Conservation (phyloP, 768 basidiomycete species). For the Dentipellis sp. region DNA sequence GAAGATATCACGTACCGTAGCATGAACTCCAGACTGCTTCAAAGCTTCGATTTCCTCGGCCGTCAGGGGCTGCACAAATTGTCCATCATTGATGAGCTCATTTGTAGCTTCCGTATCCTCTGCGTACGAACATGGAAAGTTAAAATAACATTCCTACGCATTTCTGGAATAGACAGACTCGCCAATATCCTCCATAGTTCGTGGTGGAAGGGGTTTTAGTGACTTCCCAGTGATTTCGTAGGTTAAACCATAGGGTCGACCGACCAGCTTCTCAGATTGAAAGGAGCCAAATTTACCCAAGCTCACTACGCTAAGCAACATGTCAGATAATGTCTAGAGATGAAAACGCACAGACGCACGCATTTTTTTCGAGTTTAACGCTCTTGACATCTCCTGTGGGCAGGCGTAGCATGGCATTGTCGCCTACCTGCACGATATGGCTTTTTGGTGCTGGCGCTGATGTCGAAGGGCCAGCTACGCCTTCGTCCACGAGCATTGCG, state of each 20-base stretch:
- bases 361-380: conserved; percentile 50
- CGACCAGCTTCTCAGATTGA: conserved; percentile 64
- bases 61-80: conserved; percentile 77
- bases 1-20: conserved; percentile 40
- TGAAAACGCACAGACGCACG: conserved; percentile 1
- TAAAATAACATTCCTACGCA: background rate
- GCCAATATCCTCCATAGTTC: conserved; percentile 75
- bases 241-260: conserved; percentile 78
- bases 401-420: conserved; percentile 70
- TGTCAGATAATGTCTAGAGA: background rate
- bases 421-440: conserved; percentile 46
- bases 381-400: conserved; percentile 76
- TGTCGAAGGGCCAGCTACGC: background rate
- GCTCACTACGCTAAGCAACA: conserved; percentile 32
- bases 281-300: conserved; percentile 88
- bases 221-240: conserved; percentile 78
- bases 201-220: conserved; percentile 52
- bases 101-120: conserved; percentile 98
- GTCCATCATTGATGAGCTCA: conserved; percentile 86
- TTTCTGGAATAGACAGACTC: conserved; percentile 17
- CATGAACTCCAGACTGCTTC: conserved; percentile 75
- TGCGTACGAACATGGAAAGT: conserved; percentile 21
- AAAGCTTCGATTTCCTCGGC: conserved; percentile 75
- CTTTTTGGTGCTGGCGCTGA: background rate
- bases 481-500: background rate